Conservation (phyloP, 495 filamentous ascomycete genomes). For the Xylaria telfairii region DNA sequence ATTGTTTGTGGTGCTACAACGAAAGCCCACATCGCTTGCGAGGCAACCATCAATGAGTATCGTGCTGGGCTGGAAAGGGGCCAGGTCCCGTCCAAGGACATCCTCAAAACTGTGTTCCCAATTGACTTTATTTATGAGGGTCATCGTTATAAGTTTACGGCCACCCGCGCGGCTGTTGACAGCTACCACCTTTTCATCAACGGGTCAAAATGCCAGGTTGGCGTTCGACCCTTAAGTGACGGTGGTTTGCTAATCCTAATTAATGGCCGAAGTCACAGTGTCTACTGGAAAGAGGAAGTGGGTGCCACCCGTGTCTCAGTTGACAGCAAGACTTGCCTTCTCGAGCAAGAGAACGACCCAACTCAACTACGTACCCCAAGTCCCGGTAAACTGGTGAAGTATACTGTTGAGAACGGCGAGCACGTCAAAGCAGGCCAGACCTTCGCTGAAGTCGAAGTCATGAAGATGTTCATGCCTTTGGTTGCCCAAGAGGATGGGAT, state of each 20-base stretch:
- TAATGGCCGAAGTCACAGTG: slow-evolving; percentile 90
- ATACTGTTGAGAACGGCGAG: slow-evolving; percentile 94
- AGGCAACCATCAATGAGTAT: slow-evolving; percentile 86
- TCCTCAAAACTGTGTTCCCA: slow-evolving; percentile 96
- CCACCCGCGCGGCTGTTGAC: slow-evolving; percentile 88
- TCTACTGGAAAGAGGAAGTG: slow-evolving; percentile 99
- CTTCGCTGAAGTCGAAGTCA: slow-evolving; percentile 98
- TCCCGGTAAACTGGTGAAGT: slow-evolving; percentile 98
- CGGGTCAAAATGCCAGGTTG: slow-evolving; percentile 93
- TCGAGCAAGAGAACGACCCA: slow-evolving; percentile 99
- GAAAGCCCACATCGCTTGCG: slow-evolving; percentile 92
- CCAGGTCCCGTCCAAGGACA: slow-evolving; percentile 94
- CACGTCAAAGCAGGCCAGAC: slow-evolving; percentile 92
- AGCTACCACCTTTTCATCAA: slow-evolving; percentile 99
- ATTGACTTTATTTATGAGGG: slow-evolving; percentile 99
- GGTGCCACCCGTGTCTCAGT: slow-evolving; percentile 94
- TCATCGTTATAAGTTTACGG: slow-evolving; percentile 95
- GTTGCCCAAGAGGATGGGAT: slow-evolving; percentile 96
- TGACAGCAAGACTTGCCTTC: slow-evolving; percentile 94
- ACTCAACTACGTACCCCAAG: slow-evolving; percentile 95
- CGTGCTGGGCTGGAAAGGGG: slow-evolving; percentile 90
- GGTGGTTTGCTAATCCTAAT: slow-evolving; percentile 93
- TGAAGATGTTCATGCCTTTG: slow-evolving; percentile 99
- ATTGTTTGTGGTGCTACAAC: slow-evolving; percentile 93
- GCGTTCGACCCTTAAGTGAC: slow-evolving; percentile 89